Conservation (phyloP, 768 basidiomycete genomes). For the Lentinula edodes region DNA sequence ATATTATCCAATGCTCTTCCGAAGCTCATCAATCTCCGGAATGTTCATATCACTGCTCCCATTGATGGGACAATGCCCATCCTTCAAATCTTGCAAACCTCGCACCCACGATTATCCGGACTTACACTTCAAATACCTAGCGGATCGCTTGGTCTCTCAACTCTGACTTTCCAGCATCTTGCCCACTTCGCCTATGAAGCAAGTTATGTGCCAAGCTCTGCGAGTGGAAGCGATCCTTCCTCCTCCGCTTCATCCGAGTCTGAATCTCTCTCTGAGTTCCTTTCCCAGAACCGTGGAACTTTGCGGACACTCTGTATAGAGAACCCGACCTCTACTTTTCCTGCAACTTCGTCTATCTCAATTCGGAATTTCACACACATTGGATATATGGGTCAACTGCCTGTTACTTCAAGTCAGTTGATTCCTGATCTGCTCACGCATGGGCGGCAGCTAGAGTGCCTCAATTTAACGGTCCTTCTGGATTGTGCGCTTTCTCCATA, state of each 20-base stretch:
- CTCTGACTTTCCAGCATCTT: conserved; percentile 49
- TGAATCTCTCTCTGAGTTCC: conserved; percentile 28
- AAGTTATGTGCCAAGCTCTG: conserved; percentile 21
- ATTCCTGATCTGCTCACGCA: conserved; percentile 56
- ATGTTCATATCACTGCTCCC: conserved; percentile 55
- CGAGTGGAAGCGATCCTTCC: not conserved
- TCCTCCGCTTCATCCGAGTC: not conserved
- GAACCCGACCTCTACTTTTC: conserved; percentile 54
- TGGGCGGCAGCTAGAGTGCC: conserved; percentile 59
- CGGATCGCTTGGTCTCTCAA: conserved; percentile 36
- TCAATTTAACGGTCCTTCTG: conserved; percentile 49
- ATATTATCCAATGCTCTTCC: conserved; percentile 69
- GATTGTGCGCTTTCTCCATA: conserved; percentile 45
- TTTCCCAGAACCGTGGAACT: conserved; percentile 45
- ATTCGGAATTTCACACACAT: conserved; percentile 62
- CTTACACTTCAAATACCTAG: conserved; percentile 45
- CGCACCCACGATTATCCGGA: conserved; percentile 47
- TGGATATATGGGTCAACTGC: conserved; percentile 54
- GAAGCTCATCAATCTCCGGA: conserved; percentile 52
- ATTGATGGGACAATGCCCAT: conserved; percentile 48
- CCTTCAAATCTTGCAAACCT: conserved; percentile 44
- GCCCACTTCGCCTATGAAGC: conserved; percentile 54
- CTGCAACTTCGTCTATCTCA: conserved; percentile 38
- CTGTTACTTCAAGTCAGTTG: conserved; percentile 35
- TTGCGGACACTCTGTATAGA: conserved; percentile 52